Evolutionary conservation across 129 eudicot species (phyloP).

Genomic region (Logfia minima): DNA sequence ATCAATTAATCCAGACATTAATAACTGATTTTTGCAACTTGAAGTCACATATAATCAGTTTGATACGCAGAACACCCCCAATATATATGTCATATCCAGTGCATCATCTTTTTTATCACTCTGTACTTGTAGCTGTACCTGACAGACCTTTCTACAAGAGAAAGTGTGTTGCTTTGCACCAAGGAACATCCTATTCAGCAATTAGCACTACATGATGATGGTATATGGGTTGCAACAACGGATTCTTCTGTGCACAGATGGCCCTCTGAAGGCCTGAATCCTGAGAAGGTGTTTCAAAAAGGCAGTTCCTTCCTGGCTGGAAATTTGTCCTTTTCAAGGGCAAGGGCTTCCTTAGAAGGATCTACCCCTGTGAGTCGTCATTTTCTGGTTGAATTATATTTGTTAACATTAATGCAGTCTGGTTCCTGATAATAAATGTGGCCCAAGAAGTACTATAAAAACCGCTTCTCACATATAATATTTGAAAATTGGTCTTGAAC

Average conservation of each 20-base stretch:
- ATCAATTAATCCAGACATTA: neutral
- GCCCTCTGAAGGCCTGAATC: constrained; percentile 84
- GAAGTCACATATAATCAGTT: neutral
- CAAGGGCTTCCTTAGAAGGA: constrained; percentile 89
- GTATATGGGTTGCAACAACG: constrained; percentile 85
- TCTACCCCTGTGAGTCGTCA: constrained; percentile 81
- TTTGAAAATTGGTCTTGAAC: neutral
- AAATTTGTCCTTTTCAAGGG: constrained; percentile 92
- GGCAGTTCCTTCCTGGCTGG: constrained; percentile 96
- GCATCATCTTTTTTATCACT: constrained; percentile 5
- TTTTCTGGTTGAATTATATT: constrained; percentile 1
- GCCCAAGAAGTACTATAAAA: neutral
- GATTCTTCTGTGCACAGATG: constrained; percentile 90
- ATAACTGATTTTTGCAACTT: neutral
- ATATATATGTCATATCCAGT: neutral
- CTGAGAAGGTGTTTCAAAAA: constrained; percentile 70
- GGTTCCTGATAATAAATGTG: neutral
- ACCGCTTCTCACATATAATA: neutral
- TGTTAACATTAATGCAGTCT: neutral
- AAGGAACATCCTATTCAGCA: constrained; percentile 82
- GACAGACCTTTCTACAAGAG: constrained; percentile 88
- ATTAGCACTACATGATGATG: constrained; percentile 77
- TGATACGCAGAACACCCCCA: neutral
- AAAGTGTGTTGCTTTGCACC: constrained; percentile 82
- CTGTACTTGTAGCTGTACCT: constrained; percentile 63